A percentile compares a stretch with the other conserved stretches of the same genome.
Conservation (phyloP, 306 rosid genomes). For the Fragaria nilgerrensis region DNA sequence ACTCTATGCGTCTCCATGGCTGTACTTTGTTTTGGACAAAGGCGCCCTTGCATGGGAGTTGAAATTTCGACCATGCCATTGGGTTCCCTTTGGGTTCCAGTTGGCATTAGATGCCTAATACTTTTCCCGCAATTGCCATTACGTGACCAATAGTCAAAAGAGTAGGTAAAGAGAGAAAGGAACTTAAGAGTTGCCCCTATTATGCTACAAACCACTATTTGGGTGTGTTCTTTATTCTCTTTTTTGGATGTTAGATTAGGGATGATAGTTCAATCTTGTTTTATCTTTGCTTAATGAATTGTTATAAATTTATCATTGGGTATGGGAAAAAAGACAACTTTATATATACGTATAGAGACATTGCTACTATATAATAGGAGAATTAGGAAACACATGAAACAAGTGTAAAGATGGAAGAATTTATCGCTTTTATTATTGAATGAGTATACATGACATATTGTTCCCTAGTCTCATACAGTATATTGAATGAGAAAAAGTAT, state of each 20-base stretch:
- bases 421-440: no score
- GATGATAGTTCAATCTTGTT: neutral
- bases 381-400: neutral
- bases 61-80: slow-evolving; percentile 20
- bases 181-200: slow-evolving; percentile 35
- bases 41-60: slow-evolving; percentile 49
- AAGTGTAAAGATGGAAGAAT: neutral
- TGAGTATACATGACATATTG: neutral
- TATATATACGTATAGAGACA: neutral
- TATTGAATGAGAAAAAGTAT: no score
- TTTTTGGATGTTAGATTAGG: neutral
- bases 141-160: slow-evolving; percentile 46
- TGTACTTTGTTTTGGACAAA: slow-evolving; percentile 27
- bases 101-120: slow-evolving; percentile 55
- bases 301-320: neutral
- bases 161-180: slow-evolving; percentile 40
- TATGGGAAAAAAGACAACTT: neutral
- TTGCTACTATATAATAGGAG: neutral
- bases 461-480: no score
- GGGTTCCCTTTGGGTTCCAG: neutral
- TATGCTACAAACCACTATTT: slow-evolving; percentile 25
- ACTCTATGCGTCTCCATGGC: slow-evolving; percentile 40
- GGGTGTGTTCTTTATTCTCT: slow-evolving; percentile 4
- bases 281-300: neutral
- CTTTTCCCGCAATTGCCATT: slow-evolving; percentile 41